A percentile compares a stretch with the other conserved stretches of the same genome.
phyloP scores from a whole-genome alignment of 2,329 filamentous ascomycete genomes.

The Torrubiellomyces zombiae region DNA sequence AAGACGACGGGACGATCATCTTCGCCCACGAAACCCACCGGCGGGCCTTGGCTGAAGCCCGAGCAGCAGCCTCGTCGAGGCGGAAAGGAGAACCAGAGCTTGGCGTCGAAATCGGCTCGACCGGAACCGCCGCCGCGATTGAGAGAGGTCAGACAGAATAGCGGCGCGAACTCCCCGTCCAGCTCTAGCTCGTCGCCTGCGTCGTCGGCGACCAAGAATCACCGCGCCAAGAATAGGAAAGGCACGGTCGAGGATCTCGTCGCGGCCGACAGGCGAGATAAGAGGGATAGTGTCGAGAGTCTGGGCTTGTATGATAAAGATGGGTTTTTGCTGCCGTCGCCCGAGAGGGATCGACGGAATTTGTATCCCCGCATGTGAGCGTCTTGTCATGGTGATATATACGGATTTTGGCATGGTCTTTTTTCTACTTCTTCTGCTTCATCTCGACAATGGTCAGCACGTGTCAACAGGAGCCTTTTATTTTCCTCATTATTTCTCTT shows the following conservation, averaged over 20 bases:
- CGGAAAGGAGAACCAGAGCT: conserved; percentile 14
- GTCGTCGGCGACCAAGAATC: conserved; percentile 1
- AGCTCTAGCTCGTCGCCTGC: conserved; percentile 1
- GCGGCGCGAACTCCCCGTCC: not conserved
- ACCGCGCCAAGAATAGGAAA: conserved; percentile 8
- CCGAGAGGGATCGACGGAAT: too few species aligned
- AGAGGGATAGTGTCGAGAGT: conserved; percentile 19
- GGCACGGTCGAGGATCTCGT: conserved; percentile 12
- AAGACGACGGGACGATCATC: too few species aligned
- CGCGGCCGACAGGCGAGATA: conserved; percentile 9
- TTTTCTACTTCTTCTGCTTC: too few species aligned
- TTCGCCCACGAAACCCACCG: too few species aligned
- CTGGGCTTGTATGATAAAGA: conserved; percentile 27
- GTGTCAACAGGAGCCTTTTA: too few species aligned
- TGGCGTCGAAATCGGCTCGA: conserved; percentile 5
- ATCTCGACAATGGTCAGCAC: too few species aligned
- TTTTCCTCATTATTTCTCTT: too few species aligned
- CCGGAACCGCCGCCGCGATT: conserved; percentile 5
- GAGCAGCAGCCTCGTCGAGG: too few species aligned
- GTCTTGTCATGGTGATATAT: too few species aligned
- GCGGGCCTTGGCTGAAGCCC: too few species aligned
- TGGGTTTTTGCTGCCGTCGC: conserved; percentile 26
- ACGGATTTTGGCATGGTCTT: too few species aligned
- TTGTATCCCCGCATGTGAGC: conserved; percentile 14
- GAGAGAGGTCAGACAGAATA: conserved; percentile 4